Base-by-base conservation (phyloP, 768 basidiomycete genomes). In the Paxillus ammoniavirescens region DNA sequence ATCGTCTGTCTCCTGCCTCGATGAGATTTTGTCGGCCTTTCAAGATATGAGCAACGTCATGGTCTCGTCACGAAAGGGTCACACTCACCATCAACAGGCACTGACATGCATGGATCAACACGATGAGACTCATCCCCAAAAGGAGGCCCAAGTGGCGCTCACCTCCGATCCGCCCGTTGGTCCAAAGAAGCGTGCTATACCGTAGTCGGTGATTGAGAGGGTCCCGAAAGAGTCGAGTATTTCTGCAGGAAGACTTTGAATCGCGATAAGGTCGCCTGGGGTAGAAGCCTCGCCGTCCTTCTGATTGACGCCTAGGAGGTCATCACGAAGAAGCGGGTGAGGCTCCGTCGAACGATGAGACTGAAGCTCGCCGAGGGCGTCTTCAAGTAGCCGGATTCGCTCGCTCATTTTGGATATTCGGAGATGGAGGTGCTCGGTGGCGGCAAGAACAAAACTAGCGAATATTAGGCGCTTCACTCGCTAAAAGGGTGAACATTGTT, bases 151-250 rank as follows among this genome's bases (percentile, higher is more conserved):
- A 48, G 49, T 6, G 26, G 26, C 8, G 73, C 82, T 54, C 57
- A 87, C 86, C 76, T 88, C 84, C 45, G 80, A 77, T 31, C 85
- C 86, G 13, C 83, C 86, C 1, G 84, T 84, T 2, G 82, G 82
- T 1, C 83, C 83, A 73, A 84, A 84, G 64, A 84, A 85, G 50
- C 79, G 72, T n/a, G 82, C 79, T 43, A 80, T 76, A 0, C 82
- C 83, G 57, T 81, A 75, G 61, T 84, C 81, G 14, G 78, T 76
- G 53, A 85, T 82, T 26, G 80, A 79, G 48, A 85, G 67, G 15
- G 82, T 85, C 42, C 83, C 83, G 58, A 85, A 82, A 0, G 79
- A 72, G 52, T 84, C 82, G 35, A 83, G 72, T 1, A 79, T 64
- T 36, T 84, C 83, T 14, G 68, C 61, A 35, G 73, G 53, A n/a